phyloP scores from a whole-genome alignment of 331 rosid species.

The Acacia pycnantha region DNA sequence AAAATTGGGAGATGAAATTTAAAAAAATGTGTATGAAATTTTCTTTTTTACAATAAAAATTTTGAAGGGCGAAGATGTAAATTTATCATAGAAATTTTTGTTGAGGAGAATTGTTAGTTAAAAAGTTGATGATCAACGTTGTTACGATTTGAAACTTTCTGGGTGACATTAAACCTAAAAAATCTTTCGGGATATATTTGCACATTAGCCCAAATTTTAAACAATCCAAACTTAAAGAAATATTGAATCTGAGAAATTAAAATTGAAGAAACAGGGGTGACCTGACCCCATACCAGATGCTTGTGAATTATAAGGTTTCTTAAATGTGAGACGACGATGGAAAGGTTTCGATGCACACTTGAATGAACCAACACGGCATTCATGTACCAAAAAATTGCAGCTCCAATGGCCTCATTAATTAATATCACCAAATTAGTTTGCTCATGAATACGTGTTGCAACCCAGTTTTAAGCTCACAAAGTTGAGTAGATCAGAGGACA shows the following conservation, averaged over 20 bases:
- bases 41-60: not conserved
- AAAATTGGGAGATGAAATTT: not conserved
- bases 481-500: not conserved
- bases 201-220: not conserved
- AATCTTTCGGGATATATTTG: rapidly evolving
- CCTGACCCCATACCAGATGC: not conserved
- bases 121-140: no score
- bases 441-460: not conserved
- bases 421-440: not conserved
- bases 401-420: not conserved
- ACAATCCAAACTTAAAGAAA: not conserved
- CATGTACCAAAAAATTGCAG: conserved; percentile 12
- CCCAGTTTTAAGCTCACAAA: not conserved
- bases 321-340: not conserved
- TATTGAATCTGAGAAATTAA: not conserved
- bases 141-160: rapidly evolving
- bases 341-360: not conserved
- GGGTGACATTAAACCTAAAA: no score
- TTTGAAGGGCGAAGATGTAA: rapidly evolving
- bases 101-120: no score
- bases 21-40: not conserved
- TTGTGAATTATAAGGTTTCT: not conserved
- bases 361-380: not conserved
- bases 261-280: not conserved
- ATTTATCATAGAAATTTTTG: no score